Evolutionary conservation across 257 asterid species (phyloP), one percentile per base, ranked within the genome.

Genomic region (Gentiana dahurica): DNA sequence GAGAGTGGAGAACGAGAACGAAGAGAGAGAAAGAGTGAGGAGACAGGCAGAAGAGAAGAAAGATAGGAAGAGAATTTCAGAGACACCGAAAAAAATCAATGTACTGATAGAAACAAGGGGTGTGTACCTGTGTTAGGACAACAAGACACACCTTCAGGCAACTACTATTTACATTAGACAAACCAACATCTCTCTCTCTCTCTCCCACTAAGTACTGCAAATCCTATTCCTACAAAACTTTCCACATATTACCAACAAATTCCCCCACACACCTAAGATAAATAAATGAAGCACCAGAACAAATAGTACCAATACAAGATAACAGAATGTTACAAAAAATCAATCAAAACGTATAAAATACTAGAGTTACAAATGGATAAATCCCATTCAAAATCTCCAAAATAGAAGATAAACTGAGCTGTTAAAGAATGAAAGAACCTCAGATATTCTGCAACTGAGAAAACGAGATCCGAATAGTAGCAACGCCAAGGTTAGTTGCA

Each of bases 361-460:
- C 65, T 63, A 58, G 2, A 48, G 68, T 61, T 55, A 49, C 55
- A 67, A 53, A 55, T 24, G 32, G 45, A 37, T 41, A 41, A 41
- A 41, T 41, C 8, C 46, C 46, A 41, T 41, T 0, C 46, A 41
- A 41, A 41, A 41, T 7, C 9, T 5, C 46, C 46, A 41, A 41
- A 10, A 41, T 10, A 41, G 9, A 10, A 41, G 46, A 41, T 10
- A 41, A 41, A 10, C 9, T 41, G 9, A 39, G 46, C 46, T 41
- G 46, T 7, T 41, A 41, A 7, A 7, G 6, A 41, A 41, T 41
- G 46, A 41, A 60, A 12, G 24, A 66, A 48, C 9, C 65, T 86
- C 87, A 91, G 64, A 91, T 78, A 77, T 66, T 79, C 74, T 91
- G 98, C 73, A 91, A 74, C 86, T 91, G 98, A 54, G 98, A 91